Evolutionary conservation across 345 rosid species (phyloP), one percentile per base, ranked within the genome.

Genomic region (Erysimum cheiranthoides): DNA sequence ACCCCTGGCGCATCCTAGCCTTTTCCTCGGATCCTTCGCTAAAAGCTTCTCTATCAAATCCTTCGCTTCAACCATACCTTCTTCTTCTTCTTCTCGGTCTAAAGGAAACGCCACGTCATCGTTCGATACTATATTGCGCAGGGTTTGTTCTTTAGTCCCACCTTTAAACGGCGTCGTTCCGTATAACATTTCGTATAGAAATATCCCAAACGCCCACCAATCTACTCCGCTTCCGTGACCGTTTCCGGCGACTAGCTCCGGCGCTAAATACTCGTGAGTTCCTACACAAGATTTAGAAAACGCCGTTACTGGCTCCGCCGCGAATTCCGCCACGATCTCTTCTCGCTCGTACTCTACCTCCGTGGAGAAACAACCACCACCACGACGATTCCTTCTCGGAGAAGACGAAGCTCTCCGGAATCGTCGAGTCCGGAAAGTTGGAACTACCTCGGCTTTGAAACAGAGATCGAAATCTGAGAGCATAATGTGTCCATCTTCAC

Each of bases 151-250:
- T 66, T 92, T 84, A 66, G 70, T 86, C 39, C 38, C 82, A 31
- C 96, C 98, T 36, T 85, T 87, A 39, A 94, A 94, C 82, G 97
- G 97, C 57, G 98, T 90, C 75, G 84, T 68, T 0, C 97, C 97
- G 56, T 86, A 58, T 54, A 86, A 17, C 71, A 94, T 52, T 80
- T 94, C 97, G 88, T 88, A 86, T 7, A 83, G 64, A 25, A 94
- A 75, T 27, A 92, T 79, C 74, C 98, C 98, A 34, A 92, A 86
- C 21, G 98, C 95, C 98, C 97, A 94, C 97, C 98, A 94, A 70
- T 94, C 96, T 34, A 94, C 97, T 39, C 95, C 93, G 81, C 86
- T 92, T 35, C 96, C 97, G 76, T 94, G 97, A 5, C 93, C 96
- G 69, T 81, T 84, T 0, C 95, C 97, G 18, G 87, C 60, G 32